Evolutionary conservation across 202 grass and related monocot genomes (phyloP).

Genomic region (Brachypodium distachyon): DNA sequence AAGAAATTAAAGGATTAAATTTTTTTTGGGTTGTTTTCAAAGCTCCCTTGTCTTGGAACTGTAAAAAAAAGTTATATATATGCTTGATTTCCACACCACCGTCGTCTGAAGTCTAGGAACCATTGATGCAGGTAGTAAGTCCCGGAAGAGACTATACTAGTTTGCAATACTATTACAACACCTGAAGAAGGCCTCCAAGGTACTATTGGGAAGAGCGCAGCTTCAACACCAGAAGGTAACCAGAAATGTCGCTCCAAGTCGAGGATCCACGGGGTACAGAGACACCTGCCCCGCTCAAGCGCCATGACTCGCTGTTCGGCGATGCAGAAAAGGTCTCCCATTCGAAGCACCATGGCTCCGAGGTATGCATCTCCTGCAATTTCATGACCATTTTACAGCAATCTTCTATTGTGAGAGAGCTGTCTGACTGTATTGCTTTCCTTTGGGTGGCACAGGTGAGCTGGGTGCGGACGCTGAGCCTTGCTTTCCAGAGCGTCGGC

Average conservation of each 20-base stretch:
- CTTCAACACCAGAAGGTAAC: neutral
- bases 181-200: neutral
- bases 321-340: conserved; percentile 51
- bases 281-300: conserved; percentile 17
- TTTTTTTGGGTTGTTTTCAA: neutral
- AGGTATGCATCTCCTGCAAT: conserved; percentile 16
- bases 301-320: conserved; percentile 43
- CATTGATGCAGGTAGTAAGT: conserved; percentile 19
- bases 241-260: conserved; percentile 26
- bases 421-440: neutral
- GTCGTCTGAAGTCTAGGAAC: neutral
- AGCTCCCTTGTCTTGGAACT: conserved; percentile 3
- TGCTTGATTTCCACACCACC: conserved; percentile 17
- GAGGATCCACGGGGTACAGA: neutral
- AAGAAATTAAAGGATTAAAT: neutral
- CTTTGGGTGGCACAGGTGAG: conserved; percentile 13
- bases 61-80: conserved; percentile 8
- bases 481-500: conserved; percentile 74
- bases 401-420: neutral
- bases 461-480: conserved; percentile 45
- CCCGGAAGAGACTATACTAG: neutral
- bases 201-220: neutral
- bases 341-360: conserved; percentile 27
- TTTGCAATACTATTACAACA: neutral
- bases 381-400: neutral